Percentiles rank a stretch among this genome's conserved stretches.
These are phyloP conservation scores for Malassezia nana DNA, from an alignment of 1,284 basidiomycete species.

Conservation along the genomic window DNA sequence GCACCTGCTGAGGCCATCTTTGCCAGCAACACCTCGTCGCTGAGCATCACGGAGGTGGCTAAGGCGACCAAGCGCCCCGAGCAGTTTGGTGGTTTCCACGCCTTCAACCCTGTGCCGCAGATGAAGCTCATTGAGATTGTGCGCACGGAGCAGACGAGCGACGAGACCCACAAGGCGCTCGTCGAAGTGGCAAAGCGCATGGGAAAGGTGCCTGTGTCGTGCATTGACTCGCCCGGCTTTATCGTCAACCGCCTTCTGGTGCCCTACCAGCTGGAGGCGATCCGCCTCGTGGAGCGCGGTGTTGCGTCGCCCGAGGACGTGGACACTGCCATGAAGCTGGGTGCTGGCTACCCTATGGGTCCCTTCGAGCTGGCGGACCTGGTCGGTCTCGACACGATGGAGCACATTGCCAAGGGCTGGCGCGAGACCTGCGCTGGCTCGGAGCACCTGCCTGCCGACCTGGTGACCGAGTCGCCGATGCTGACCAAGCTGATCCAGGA, in stretches of 20 bases:
- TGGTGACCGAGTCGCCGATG: conserved; percentile 51
- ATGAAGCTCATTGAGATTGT: conserved; percentile 57
- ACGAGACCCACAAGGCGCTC: conserved; percentile 52
- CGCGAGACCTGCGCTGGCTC: conserved; percentile 50
- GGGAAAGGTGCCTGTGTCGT: conserved; percentile 55
- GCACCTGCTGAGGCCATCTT: conserved; percentile 53
- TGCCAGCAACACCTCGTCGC: conserved; percentile 55
- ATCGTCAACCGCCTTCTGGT: conserved; percentile 55
- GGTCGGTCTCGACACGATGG: conserved; percentile 52
- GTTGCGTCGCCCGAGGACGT: conserved; percentile 56
- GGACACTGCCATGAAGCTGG: conserved; percentile 57
- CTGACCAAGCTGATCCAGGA: conserved; percentile 53
- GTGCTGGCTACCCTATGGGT: conserved; percentile 53
- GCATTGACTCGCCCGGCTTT: conserved; percentile 53
- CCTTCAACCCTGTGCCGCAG: conserved; percentile 52
- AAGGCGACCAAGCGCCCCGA: conserved; percentile 31
- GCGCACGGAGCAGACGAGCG: conserved; percentile 51
- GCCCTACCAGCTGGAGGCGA: conserved; percentile 56
- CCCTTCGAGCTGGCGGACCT: conserved; percentile 56
- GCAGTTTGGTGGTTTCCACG: conserved; percentile 52
- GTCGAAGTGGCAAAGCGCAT: conserved; percentile 52
- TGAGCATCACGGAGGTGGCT: conserved; percentile 54
- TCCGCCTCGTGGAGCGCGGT: conserved; percentile 56
- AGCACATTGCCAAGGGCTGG: conserved; percentile 54
- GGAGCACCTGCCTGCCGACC: conserved; percentile 50